A percentile compares a stretch with the other conserved stretches of the same genome.
Conservation (phyloP, 495 filamentous ascomycete genomes). For the Xylaria intraflava region DNA sequence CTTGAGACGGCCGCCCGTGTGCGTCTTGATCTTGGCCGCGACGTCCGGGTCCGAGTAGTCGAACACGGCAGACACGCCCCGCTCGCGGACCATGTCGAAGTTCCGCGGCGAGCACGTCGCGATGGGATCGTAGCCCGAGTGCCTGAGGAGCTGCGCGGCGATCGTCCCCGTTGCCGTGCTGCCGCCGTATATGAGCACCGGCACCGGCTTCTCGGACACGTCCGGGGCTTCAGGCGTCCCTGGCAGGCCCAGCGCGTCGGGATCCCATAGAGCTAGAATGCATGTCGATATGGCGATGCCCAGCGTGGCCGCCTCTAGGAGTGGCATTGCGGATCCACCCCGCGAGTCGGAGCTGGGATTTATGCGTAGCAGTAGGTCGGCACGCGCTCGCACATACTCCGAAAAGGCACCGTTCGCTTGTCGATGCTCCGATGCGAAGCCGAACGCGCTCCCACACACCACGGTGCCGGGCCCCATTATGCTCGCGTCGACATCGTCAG, state of each 20-base stretch:
- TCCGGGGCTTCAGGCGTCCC: slow-evolving; percentile 23
- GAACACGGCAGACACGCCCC: slow-evolving; percentile 48
- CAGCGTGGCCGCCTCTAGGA: slow-evolving; percentile 19
- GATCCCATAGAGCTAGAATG: slow-evolving; percentile 7
- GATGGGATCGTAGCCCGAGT: slow-evolving; percentile 39
- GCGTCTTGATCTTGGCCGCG: slow-evolving; percentile 35
- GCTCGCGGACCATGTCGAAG: slow-evolving; percentile 44
- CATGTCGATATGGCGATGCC: slow-evolving; percentile 8
- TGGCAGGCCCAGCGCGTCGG: slow-evolving; percentile 16
- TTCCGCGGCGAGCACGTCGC: slow-evolving; percentile 52
- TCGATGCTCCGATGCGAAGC: slow-evolving; percentile 11
- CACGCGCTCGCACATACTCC: slow-evolving; percentile 16
- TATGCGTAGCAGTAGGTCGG: slow-evolving; percentile 12
- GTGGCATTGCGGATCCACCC: neutral
- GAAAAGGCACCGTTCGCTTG: slow-evolving; percentile 26
- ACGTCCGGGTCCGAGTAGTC: slow-evolving; percentile 46
- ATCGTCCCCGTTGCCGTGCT: slow-evolving; percentile 40
- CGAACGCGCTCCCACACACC: slow-evolving; percentile 20
- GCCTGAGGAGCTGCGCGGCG: slow-evolving; percentile 38
- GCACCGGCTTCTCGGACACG: slow-evolving; percentile 12
- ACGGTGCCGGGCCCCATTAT: slow-evolving; percentile 14
- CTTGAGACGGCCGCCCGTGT: slow-evolving; percentile 28
- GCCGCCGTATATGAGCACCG: slow-evolving; percentile 41
- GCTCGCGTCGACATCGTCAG: neutral
- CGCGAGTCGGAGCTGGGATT: too few relatives aligned